Evolutionary conservation across 2,329 filamentous ascomycete species (phyloP), one percentile per base, ranked within the genome.

Genomic region (Amesomyces nigricolor): DNA sequence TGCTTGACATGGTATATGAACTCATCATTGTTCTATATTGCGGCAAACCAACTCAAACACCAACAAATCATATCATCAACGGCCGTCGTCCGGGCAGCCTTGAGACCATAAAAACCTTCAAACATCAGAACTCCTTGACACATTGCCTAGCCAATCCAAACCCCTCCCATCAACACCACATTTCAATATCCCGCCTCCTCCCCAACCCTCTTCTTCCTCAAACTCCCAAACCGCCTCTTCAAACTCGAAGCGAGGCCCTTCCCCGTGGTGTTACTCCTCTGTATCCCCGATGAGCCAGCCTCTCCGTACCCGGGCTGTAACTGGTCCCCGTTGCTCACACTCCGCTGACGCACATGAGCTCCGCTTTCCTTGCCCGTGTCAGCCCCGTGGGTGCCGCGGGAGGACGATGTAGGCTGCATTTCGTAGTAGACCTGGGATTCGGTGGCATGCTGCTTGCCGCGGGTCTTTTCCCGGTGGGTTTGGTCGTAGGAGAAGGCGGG

Each of bases 401-500:
- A 44, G 5, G 29, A 19, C 11, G 32, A n/a, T 2, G 38, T 54
- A n/a, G 73, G 66, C 51, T 75, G 74, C 74, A 83, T 75, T 65
- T 84, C 80, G 59, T 77, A 79, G 60, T 76, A 79, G 8, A 68
- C 72, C 8, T 11, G 63, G 61, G 44, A 61, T 49, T 44, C 51
- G 57, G 40, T 30, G 10, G 38, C 50, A 46, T 58, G 62, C 53
- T 69, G 67, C 39, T 64, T 64, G 17, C 64, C 63, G 48, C 63
- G 50, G 22, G 62, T 62, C 65, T 79, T 81, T 66, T 82, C 77
- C 26, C 87, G 88, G 19, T 85, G 71, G 1, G 82, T 80, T 59
- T 81, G 81, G 64, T 92, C 89, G 35, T 87, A 78, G 7, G 83
- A 81, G 71, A 81, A 94, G 2, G 81, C 83, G 2, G 88, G 87